Evolutionary conservation across 2,329 filamentous ascomycete species (phyloP), one percentile per base, ranked within the genome.

Genomic region (Fusarium nurragi): DNA sequence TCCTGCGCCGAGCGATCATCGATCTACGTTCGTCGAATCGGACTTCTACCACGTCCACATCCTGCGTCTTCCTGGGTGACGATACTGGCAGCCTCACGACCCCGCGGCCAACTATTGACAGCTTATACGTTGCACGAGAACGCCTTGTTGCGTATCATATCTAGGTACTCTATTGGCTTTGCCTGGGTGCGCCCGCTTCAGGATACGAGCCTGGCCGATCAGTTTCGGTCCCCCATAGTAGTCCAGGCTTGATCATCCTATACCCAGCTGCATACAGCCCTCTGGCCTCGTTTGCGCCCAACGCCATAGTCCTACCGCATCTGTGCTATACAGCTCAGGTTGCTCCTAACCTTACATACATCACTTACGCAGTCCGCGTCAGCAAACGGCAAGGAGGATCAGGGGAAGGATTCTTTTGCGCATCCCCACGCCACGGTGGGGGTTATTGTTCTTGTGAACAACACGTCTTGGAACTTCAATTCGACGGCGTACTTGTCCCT

Each of bases 171-270:
- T 63, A 72, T 74, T 74, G 69, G 53, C 60, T 64, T 66, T 58
- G 32, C 45, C 52, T 55, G 51, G 64, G 26, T 52, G 59, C 64
- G 37, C 49, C 62, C 54, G 44, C 34, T 65, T 52, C 54, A 71
- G 68, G 72, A 76, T 76, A 77, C 75, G 75, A 76, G 72, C 67
- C 64, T 45, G 58, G 58, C 65, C 70, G 71, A 69, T 63, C 65
- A 69, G 65, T 71, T 54, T 57, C 67, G 55, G 65, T 65, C 65
- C 59, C 59, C 44, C 40, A 30, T 66, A 48, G 63, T 68, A 43
- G 41, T 41, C 47, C 62, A 65, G 65, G 47, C 60, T 59, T 67
- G 65, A 68, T 65, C 68, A 41, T 66, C 71, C 70, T 54, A 63
- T 49, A 49, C 50, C 52, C 68, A 68, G 69, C 45, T 71, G 54